Percentiles rank a stretch among this genome's conserved stretches.
phyloP scores from a whole-genome alignment of 352 stramenopile species.

The Phytopythium chamaehyphon region DNA sequence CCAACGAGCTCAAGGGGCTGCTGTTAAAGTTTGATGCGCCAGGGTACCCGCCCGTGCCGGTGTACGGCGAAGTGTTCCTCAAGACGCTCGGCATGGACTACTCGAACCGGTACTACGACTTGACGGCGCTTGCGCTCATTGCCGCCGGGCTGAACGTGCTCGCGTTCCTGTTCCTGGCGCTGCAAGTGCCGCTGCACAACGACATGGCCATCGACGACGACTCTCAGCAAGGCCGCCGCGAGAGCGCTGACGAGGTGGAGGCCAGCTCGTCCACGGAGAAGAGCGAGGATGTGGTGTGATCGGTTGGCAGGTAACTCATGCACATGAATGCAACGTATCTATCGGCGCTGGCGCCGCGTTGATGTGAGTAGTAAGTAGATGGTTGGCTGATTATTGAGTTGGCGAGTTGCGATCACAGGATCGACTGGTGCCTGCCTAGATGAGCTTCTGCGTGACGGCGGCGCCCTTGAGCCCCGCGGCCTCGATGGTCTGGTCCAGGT shows the following conservation, averaged over 20 bases:
- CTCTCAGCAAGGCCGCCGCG: neutral
- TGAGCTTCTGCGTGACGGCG: constrained; percentile 91
- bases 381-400: too few relatives aligned
- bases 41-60: constrained; percentile 65
- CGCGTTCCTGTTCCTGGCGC: constrained; percentile 56
- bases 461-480: constrained; percentile 89
- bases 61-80: constrained; percentile 83
- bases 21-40: constrained; percentile 76
- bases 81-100: constrained; percentile 84
- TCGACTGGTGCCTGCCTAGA: too few relatives aligned
- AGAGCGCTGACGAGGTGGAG: neutral
- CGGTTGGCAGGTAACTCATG: too few relatives aligned
- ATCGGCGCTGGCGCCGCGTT: too few relatives aligned
- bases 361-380: too few relatives aligned
- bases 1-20: constrained; percentile 72
- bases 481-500: constrained; percentile 88
- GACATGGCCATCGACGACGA: constrained; percentile 19
- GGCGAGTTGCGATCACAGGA: too few relatives aligned
- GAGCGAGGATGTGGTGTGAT: constrained; percentile 2
- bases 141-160: constrained; percentile 49
- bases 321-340: too few relatives aligned
- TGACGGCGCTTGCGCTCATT: constrained; percentile 49
- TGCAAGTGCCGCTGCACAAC: constrained; percentile 57
- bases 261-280: neutral
- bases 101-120: constrained; percentile 67